phyloP scores from a whole-genome alignment of 2,329 filamentous ascomycete species.

The Raffaelea ambrosiae region DNA sequence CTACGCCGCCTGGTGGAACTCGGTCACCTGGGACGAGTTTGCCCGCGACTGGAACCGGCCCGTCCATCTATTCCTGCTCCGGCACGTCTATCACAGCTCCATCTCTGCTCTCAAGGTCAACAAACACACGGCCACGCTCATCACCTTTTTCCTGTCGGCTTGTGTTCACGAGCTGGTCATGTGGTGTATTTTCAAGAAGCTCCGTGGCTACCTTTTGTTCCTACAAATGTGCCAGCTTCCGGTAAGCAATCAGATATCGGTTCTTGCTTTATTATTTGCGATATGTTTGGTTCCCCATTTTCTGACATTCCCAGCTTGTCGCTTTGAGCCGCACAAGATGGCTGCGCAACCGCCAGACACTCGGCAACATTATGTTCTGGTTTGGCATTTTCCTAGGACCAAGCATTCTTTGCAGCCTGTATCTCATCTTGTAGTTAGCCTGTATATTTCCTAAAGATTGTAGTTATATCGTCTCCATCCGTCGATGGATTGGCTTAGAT shows the following conservation, averaged over 20 bases:
- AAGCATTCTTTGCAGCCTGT: constrained; percentile 55
- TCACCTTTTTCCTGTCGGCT: constrained; percentile 66
- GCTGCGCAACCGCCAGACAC: constrained; percentile 50
- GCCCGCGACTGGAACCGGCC: constrained; percentile 72
- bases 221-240: constrained; percentile 69
- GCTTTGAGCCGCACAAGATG: constrained; percentile 57
- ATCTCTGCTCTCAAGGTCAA: constrained; percentile 66
- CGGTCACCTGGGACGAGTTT: constrained; percentile 62
- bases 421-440: constrained; percentile 40
- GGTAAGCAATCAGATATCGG: constrained; percentile 28
- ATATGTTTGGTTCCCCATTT: neutral
- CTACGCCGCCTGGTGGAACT: constrained; percentile 58
- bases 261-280: too few species aligned
- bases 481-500: too few species aligned
- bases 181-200: constrained; percentile 72
- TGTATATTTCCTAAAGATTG: too few species aligned
- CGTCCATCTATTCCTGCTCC: constrained; percentile 67
- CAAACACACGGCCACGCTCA: constrained; percentile 62
- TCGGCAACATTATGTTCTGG: constrained; percentile 74
- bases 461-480: too few species aligned
- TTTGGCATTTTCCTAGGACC: constrained; percentile 69
- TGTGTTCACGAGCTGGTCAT: constrained; percentile 69
- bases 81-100: constrained; percentile 71
- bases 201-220: constrained; percentile 64
- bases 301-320: constrained; percentile 39